Evolutionary conservation across 2,329 filamentous ascomycete species (phyloP).

Genomic region (Fusarium fracticaudum): DNA sequence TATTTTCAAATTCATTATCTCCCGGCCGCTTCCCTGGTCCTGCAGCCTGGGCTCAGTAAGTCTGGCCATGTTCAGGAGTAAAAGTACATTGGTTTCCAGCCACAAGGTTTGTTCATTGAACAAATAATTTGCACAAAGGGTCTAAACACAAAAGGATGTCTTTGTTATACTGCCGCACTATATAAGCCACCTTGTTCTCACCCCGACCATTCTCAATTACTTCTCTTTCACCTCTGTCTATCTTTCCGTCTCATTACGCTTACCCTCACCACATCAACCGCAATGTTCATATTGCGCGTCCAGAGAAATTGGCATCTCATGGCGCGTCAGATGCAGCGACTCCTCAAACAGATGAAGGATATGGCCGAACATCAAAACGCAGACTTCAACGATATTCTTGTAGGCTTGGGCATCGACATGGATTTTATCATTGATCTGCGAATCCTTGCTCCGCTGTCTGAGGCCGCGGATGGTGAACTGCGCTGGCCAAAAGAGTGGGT

Average conservation of each 20-base stretch:
- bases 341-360: not conserved
- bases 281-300: not conserved
- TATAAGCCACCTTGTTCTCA: not conserved
- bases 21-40: accelerated
- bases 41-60: not conserved
- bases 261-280: too few species aligned
- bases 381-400: not conserved
- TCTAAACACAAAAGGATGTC: not conserved
- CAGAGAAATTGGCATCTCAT: not conserved
- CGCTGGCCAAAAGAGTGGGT: not conserved
- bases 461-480: not conserved
- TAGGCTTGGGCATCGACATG: not conserved
- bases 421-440: not conserved
- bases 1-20: accelerated
- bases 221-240: not conserved
- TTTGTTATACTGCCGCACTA: not conserved
- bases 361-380: not conserved
- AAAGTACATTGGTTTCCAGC: accelerated
- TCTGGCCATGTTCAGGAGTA: not conserved
- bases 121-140: not conserved
- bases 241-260: not conserved
- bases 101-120: not conserved
- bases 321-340: not conserved
- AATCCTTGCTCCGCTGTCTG: not conserved
- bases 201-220: not conserved